Evolutionary conservation across 768 basidiomycete species (phyloP), one percentile per base, ranked within the genome.

Genomic region (Suillus hirtellus): DNA sequence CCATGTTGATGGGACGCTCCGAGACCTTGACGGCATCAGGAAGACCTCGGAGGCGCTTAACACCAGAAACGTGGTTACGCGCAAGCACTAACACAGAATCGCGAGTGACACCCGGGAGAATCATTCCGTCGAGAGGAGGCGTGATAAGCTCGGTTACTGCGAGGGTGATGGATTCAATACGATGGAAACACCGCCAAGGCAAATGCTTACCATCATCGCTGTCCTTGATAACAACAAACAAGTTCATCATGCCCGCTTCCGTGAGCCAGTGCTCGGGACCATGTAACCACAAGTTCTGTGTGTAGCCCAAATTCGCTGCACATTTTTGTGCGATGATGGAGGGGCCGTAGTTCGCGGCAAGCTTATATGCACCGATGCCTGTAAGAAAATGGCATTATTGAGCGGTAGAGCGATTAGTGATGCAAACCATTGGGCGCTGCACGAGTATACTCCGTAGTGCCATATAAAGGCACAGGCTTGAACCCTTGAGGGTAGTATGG

Each of bases 231-330:
- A 89, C 92, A 49, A 91, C 86, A 65, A 96, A 96, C 73, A 95
- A 76, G 75, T 96, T 96, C 95, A 96, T 96, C 1, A 93, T 93
- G 47, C 95, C 95, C 43, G 94, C 93, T 72, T 84, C 84, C 3
- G 83, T 86, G 58, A 84, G 69, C 64, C 79, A 71, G 65, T 83
- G 79, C 56, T 82, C 80, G 1, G 79, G 79, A 0, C 94, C 95
- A 64, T 92, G 86, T 42, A 96, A 79, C 95, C 95, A 96, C 11
- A 96, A 81, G 73, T 94, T 96, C 71, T 96, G 95, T 15, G 83
- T 83, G 72, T 96, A 96, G 15, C 95, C 95, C 61, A 84, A 78
- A 31, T 82, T 76, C 1, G 88, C 88, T 27, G 93, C 95, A 62
- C 82, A 77, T 68, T 87, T 88, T 72, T 97, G 95, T 4, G 95